These are phyloP conservation scores for Aspergillus sclerotiicarbonarius DNA, from an alignment of 495 filamentous ascomycete genomes.

Conservation along the genomic window DNA sequence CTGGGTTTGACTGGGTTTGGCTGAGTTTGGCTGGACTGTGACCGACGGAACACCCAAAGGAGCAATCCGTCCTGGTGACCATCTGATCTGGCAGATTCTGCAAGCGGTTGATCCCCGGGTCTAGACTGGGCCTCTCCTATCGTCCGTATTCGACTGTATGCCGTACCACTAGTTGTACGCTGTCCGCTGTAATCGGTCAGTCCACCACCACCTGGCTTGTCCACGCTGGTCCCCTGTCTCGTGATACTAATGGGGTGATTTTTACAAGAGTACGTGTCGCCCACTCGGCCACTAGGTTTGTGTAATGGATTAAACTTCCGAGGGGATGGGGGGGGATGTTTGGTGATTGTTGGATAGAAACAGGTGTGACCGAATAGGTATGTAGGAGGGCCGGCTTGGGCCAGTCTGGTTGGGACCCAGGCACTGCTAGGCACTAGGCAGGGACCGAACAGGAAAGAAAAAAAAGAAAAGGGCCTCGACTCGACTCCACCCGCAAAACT, in stretches of 20 bases:
- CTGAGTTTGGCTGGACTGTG: background rate
- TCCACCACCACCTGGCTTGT: background rate
- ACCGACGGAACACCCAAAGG: constrained; percentile 20
- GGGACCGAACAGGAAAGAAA: background rate
- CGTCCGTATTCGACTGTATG: background rate
- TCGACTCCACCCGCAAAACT: constrained; percentile 18
- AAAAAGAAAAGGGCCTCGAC: constrained; percentile 12
- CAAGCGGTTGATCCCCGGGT: constrained; percentile 21
- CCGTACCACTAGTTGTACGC: background rate
- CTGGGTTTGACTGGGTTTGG: too few relatives aligned
- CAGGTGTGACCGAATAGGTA: background rate
- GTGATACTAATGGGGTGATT: background rate
- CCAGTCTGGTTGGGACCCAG: background rate
- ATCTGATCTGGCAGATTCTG: constrained; percentile 28
- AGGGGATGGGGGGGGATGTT: too few relatives aligned
- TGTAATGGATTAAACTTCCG: background rate
- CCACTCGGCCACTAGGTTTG: background rate
- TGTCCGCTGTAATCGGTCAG: background rate
- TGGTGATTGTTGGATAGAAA: background rate
- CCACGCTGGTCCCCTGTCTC: background rate
- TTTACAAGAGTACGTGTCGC: background rate
- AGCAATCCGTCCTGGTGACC: constrained; percentile 23
- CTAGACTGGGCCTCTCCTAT: constrained; percentile 16
- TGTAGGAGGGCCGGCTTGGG: background rate
- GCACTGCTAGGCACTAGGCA: background rate